phyloP scores from a whole-genome alignment of 2,329 filamentous ascomycete species.

The Ophiostoma sp. region DNA sequence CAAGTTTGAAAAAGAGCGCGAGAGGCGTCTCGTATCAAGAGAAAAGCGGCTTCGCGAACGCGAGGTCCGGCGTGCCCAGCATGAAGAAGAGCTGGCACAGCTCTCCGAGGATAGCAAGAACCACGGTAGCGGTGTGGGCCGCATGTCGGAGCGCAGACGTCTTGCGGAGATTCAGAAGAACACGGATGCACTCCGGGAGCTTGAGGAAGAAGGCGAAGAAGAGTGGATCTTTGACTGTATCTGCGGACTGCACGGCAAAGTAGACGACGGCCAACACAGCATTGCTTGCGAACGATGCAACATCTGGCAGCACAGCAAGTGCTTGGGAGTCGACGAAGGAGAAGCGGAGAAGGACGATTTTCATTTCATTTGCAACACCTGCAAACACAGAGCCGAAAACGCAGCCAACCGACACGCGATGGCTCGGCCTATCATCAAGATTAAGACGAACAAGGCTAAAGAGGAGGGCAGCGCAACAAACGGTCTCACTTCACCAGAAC shows the following conservation, averaged over 20 bases:
- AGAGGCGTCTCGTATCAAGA: constrained; percentile 73
- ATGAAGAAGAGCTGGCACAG: constrained; percentile 76
- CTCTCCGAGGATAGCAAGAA: constrained; percentile 70
- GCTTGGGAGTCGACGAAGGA: constrained; percentile 69
- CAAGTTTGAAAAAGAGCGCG: constrained; percentile 65
- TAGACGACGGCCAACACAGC: constrained; percentile 91
- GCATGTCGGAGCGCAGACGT: constrained; percentile 73
- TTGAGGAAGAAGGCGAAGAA: constrained; percentile 58
- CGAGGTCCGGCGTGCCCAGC: constrained; percentile 72
- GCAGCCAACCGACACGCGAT: constrained; percentile 55
- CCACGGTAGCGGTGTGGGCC: constrained; percentile 48
- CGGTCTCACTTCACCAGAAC: background rate
- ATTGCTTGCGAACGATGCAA: constrained; percentile 91
- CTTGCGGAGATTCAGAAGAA: constrained; percentile 76
- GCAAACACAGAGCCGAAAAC: constrained; percentile 52
- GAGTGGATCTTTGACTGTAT: constrained; percentile 94
- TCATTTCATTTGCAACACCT: constrained; percentile 76
- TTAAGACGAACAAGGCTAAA: constrained; percentile 42
- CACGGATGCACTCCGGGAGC: constrained; percentile 66
- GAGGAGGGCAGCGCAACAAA: background rate
- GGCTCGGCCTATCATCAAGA: constrained; percentile 43
- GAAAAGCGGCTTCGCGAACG: constrained; percentile 83
- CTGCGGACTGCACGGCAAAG: constrained; percentile 83
- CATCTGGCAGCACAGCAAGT: constrained; percentile 95
- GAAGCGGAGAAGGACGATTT: constrained; percentile 84